Conservation (phyloP, 1,284 basidiomycete species). For the Cryptococcus hybrid region DNA sequence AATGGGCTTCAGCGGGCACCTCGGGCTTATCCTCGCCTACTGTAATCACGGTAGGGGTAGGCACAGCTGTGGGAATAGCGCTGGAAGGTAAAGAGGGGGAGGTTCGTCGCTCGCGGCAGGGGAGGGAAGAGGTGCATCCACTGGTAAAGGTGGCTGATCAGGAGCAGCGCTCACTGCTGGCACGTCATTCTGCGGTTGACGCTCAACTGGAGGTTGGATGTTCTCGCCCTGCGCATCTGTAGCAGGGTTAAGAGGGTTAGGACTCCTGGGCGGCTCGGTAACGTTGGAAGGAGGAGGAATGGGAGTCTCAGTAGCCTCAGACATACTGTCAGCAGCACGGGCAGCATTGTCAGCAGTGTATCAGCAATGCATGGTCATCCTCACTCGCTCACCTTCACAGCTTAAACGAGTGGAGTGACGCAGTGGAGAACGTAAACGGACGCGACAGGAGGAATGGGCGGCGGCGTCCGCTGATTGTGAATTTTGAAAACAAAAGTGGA, state of each 20-base stretch:
- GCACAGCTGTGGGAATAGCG: conserved; percentile 31
- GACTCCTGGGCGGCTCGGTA: conserved; percentile 31
- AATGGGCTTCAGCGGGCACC: conserved; percentile 10
- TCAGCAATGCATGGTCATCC: too few relatives aligned
- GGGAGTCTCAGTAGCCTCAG: too few relatives aligned
- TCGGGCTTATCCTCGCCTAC: conserved; percentile 13
- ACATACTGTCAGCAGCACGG: too few relatives aligned
- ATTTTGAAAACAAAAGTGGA: conserved; percentile 27
- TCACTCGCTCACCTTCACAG: too few relatives aligned
- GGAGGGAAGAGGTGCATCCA: conserved; percentile 28
- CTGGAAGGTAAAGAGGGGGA: conserved; percentile 21
- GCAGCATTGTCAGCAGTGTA: too few relatives aligned
- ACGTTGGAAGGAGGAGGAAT: neutral
- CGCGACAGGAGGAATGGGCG: too few relatives aligned
- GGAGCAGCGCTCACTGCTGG: neutral
- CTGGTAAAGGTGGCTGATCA: conserved; percentile 23
- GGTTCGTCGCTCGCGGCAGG: conserved; percentile 28
- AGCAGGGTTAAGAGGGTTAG: conserved; percentile 26
- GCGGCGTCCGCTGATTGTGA: neutral
- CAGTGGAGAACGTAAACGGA: too few relatives aligned
- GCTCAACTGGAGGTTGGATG: neutral
- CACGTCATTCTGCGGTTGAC: neutral
- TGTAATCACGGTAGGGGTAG: conserved; percentile 33
- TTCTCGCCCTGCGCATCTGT: conserved; percentile 7
- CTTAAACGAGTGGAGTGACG: too few relatives aligned